phyloP scores from a whole-genome alignment of 768 basidiomycete genomes.

The Lactarius deliciosus region DNA sequence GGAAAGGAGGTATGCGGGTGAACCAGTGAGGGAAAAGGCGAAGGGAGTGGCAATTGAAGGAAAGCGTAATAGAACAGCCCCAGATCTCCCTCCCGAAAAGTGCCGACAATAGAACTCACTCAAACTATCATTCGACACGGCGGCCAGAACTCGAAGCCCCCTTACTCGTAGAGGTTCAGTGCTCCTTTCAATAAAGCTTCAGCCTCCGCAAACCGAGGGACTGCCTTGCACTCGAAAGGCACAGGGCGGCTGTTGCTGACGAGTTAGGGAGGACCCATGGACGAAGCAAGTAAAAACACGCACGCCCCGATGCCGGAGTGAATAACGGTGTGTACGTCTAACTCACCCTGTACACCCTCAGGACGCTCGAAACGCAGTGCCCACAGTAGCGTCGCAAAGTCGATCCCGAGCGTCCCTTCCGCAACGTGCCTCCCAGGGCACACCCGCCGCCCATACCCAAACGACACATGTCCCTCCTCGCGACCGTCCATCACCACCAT shows the following conservation, averaged over 20 bases:
- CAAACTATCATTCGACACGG: background rate
- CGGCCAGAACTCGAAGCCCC: too few relatives aligned
- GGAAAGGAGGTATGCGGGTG: background rate
- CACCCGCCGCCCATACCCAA: background rate
- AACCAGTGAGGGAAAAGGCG: background rate
- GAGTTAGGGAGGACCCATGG: background rate
- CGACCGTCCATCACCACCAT: background rate
- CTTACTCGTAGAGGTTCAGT: slow-evolving; percentile 1
- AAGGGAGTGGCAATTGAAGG: background rate
- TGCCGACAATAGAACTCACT: background rate
- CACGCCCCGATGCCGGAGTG: background rate
- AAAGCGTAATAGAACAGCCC: background rate
- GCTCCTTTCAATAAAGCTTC: background rate
- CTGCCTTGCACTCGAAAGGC: slow-evolving; percentile 5
- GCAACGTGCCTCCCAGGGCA: background rate
- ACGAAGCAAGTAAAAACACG: background rate
- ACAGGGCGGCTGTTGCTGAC: background rate
- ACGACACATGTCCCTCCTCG: background rate
- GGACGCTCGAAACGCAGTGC: background rate
- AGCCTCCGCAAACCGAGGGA: slow-evolving; percentile 15
- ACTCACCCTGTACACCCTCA: background rate
- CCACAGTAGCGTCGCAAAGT: slow-evolving; percentile 10
- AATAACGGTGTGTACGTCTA: background rate
- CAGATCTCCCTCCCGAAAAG: background rate
- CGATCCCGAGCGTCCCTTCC: background rate